Percentiles rank a stretch among this genome's conserved stretches.
Conservation (phyloP, 352 stramenopile species). For the Globisporangium paroecandrum region DNA sequence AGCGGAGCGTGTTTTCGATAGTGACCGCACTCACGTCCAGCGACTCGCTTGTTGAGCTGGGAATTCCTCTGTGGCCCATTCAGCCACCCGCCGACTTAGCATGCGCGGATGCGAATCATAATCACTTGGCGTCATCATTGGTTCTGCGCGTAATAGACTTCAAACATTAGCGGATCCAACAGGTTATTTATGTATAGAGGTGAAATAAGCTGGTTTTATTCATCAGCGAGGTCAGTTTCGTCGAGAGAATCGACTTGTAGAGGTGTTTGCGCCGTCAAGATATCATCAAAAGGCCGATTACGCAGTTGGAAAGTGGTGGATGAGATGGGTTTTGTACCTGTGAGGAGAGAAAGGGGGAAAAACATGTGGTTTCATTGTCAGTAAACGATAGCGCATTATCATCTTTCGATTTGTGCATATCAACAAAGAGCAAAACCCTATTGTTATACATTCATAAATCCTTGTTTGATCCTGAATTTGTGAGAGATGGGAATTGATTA, state of each 20-base stretch:
- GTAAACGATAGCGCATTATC: not conserved
- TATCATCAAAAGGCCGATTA: not conserved
- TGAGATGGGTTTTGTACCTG: not conserved
- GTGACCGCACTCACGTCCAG: not conserved
- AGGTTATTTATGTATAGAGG: not conserved
- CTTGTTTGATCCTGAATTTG: no score
- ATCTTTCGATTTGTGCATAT: not conserved
- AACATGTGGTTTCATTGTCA: not conserved
- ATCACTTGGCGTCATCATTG: conserved; percentile 3
- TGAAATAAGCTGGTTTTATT: not conserved
- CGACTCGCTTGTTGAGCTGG: not conserved
- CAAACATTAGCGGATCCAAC: not conserved
- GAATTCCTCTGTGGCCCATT: conserved; percentile 1
- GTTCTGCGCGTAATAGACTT: not conserved
- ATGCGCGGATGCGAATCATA: not conserved
- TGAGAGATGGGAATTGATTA: no score
- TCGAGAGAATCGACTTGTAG: not conserved
- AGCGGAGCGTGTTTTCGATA: not conserved
- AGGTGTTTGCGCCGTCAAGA: not conserved
- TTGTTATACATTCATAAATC: no score
- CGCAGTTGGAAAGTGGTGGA: not conserved
- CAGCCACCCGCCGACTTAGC: not conserved
- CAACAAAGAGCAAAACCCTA: no score
- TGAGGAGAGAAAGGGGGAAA: not conserved
- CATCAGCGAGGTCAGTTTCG: not conserved